phyloP scores from a whole-genome alignment of 2,329 filamentous ascomycete genomes.

The Paracorniculantispora psalliotae region DNA sequence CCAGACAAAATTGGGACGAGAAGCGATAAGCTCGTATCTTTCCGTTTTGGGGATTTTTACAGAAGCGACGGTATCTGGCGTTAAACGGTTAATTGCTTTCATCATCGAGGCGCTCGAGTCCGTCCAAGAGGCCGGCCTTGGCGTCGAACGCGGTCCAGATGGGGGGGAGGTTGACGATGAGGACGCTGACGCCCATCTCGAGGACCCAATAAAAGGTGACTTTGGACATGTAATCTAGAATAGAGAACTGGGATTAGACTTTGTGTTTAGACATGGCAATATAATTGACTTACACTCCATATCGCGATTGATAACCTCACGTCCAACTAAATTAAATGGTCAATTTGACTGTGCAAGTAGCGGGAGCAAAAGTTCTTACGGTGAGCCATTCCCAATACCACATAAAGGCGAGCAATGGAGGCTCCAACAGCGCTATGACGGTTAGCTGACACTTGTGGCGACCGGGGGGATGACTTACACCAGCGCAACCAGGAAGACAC shows the following conservation, averaged over 20 bases:
- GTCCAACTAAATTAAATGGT: not conserved
- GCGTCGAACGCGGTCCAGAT: not conserved
- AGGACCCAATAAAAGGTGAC: not conserved
- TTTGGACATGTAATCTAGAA: not conserved
- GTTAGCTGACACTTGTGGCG: too few relatives aligned
- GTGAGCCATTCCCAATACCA: too few relatives aligned
- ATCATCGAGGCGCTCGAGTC: not conserved
- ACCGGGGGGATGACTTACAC: too few relatives aligned
- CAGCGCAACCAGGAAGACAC: too few relatives aligned
- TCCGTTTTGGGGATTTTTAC: not conserved
- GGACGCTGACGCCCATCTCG: not conserved
- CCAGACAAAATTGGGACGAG: not conserved
- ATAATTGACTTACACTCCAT: not conserved
- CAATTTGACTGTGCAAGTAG: not conserved
- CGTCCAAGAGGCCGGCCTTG: not conserved
- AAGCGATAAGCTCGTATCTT: not conserved
- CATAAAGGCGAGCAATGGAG: too few relatives aligned
- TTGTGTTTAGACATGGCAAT: not conserved
- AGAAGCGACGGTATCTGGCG: not conserved
- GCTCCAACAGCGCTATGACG: too few relatives aligned
- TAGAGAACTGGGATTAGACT: not conserved
- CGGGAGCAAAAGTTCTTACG: too few relatives aligned
- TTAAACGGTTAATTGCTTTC: not conserved
- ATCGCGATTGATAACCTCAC: not conserved
- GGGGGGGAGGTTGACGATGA: not conserved